These are phyloP conservation scores for Amorphotheca resinae DNA, from an alignment of 495 filamentous ascomycete genomes.

Conservation along the genomic window DNA sequence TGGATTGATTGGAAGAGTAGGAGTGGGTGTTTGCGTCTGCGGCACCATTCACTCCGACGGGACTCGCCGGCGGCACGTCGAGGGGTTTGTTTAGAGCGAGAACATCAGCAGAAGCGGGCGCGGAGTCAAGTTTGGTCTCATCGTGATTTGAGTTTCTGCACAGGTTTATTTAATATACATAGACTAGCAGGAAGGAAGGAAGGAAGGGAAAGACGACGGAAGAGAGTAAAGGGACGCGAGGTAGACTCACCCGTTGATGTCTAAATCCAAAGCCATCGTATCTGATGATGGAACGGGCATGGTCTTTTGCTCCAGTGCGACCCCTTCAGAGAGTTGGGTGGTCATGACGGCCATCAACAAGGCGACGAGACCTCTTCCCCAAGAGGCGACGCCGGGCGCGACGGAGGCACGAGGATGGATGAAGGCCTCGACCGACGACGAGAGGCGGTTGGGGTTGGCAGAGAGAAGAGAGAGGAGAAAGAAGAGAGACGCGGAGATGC, in stretches of 20 bases:
- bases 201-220: conserved; percentile 1
- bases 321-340: conserved; percentile 33
- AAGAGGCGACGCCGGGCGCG: conserved; percentile 20
- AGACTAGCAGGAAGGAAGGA: conserved; percentile 8
- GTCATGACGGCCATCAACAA: conserved; percentile 42
- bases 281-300: conserved; percentile 30
- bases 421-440: neutral
- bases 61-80: neutral
- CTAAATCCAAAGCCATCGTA: conserved; percentile 31
- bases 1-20: conserved; percentile 14
- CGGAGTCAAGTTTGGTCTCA: conserved; percentile 18
- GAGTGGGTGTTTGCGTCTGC: conserved; percentile 7
- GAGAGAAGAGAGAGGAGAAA: neutral
- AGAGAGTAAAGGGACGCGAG: neutral
- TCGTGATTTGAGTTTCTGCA: conserved; percentile 20
- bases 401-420: neutral
- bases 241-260: conserved; percentile 36
- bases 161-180: conserved; percentile 18
- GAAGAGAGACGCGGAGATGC: neutral
- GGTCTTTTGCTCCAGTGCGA: conserved; percentile 35
- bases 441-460: no score
- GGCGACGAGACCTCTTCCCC: conserved; percentile 1
- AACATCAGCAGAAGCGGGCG: conserved; percentile 13
- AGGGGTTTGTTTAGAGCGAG: conserved; percentile 6
- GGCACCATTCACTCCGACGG: conserved; percentile 11